Evolutionary conservation across 192 early-diverging fungal genomes (phyloP).

Genomic region (Chytriomyces confervae): DNA sequence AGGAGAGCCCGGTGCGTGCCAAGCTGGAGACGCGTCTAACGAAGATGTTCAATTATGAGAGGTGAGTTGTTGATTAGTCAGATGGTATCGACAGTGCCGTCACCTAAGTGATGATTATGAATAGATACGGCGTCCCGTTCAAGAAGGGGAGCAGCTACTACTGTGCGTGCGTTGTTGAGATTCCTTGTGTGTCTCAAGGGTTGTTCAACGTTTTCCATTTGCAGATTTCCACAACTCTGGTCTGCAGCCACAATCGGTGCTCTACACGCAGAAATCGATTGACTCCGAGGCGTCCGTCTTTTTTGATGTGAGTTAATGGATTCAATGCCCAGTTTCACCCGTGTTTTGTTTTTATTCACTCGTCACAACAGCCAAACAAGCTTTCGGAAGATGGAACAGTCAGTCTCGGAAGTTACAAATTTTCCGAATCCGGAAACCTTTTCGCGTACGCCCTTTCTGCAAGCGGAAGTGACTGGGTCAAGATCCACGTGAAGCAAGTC

Average conservation of each 20-base stretch:
- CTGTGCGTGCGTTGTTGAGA: conserved; percentile 24
- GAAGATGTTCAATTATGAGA: conserved; percentile 54
- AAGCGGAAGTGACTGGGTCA: conserved; percentile 71
- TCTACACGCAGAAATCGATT: conserved; percentile 59
- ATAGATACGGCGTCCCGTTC: conserved; percentile 30
- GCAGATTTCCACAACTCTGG: conserved; percentile 32
- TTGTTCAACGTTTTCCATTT: background rate
- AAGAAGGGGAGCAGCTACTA: conserved; percentile 64
- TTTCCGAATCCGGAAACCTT: conserved; percentile 63
- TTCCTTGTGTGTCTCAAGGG: background rate
- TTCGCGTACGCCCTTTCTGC: conserved; percentile 62
- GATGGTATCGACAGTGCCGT: background rate
- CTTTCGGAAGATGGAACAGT: conserved; percentile 66
- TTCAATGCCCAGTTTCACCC: background rate
- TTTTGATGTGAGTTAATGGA: conserved; percentile 37
- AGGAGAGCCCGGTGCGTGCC: conserved; percentile 19
- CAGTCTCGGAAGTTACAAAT: conserved; percentile 53
- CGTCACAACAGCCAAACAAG: conserved; percentile 47
- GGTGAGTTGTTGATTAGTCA: conserved; percentile 18
- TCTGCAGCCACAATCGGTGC: conserved; percentile 60
- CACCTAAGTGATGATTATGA: background rate
- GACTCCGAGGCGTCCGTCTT: conserved; percentile 53
- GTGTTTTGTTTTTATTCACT: background rate
- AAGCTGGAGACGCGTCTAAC: conserved; percentile 45
- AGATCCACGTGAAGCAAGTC: conserved; percentile 52